A percentile compares a stretch with the other conserved stretches of the same genome.
These are phyloP conservation scores for Aurantiochytrium sp. DNA, from an alignment of 108 stramenopile species.

Conservation along the genomic window DNA sequence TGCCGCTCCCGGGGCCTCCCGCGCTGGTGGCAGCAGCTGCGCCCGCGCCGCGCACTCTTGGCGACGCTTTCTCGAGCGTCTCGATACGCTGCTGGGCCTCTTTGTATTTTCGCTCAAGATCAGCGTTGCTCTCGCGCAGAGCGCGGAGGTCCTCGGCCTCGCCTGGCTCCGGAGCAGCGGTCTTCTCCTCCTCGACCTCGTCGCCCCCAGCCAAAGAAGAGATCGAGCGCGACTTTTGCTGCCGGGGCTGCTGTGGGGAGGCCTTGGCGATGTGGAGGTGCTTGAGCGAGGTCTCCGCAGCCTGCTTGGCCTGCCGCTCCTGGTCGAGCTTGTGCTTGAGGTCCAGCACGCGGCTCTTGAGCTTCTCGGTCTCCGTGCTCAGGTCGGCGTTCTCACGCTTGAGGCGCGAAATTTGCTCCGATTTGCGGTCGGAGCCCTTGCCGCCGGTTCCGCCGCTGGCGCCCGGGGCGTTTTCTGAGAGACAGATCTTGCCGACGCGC, in stretches of 20 bases:
- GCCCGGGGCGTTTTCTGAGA: not conserved
- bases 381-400: not conserved
- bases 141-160: not conserved
- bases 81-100: not conserved
- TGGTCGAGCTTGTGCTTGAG: constrained; percentile 3
- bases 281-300: not conserved
- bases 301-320: not conserved
- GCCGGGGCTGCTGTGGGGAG: too few relatives aligned
- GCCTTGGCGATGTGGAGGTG: not conserved
- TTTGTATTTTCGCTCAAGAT: not conserved
- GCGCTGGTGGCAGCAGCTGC: too few relatives aligned
- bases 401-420: not conserved
- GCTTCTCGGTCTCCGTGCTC: not conserved
- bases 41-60: too few relatives aligned
- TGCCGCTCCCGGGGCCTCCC: too few relatives aligned
- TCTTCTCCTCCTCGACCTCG: not conserved
- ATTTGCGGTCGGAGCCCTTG: not conserved
- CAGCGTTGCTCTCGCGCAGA: not conserved
- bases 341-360: not conserved
- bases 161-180: not conserved
- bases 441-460: not conserved
- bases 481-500: constrained; percentile 38
- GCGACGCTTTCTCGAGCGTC: not conserved
- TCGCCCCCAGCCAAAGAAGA: too few relatives aligned
- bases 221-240: too few relatives aligned